phyloP scores from a whole-genome alignment of 192 early-diverging fungal species.

The Lobosporangium transversale region DNA sequence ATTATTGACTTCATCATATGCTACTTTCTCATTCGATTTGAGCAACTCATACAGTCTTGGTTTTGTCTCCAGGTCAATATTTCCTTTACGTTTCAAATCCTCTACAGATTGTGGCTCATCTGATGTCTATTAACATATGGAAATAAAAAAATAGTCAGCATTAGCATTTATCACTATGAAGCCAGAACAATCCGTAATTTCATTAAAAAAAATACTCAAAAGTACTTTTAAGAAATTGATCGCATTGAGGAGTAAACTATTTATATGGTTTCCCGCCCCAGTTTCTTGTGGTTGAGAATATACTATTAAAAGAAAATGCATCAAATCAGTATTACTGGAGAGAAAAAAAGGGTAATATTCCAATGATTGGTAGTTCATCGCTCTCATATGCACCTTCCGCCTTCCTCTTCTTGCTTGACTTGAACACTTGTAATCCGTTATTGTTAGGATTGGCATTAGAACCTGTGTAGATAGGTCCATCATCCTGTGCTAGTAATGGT shows the following conservation, averaged over 20 bases:
- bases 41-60: constrained; percentile 65
- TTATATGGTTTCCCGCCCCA: constrained; percentile 61
- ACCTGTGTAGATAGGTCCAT: constrained; percentile 19
- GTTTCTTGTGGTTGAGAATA: constrained; percentile 69
- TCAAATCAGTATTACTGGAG: not conserved
- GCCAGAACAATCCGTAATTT: not conserved
- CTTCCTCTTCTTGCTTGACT: constrained; percentile 42
- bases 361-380: not conserved
- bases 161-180: not conserved
- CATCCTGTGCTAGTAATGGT: constrained; percentile 17
- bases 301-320: constrained; percentile 40
- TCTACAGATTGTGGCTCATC: constrained; percentile 69
- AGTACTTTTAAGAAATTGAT: constrained; percentile 66
- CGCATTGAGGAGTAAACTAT: constrained; percentile 64
- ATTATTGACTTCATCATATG: constrained; percentile 60
- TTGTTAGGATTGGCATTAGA: constrained; percentile 52
- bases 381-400: constrained; percentile 22
- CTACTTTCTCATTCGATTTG: constrained; percentile 71
- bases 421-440: constrained; percentile 39
- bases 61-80: constrained; percentile 66
- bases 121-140: constrained; percentile 42
- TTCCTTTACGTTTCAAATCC: constrained; percentile 63
- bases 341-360: no score
- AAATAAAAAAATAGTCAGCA: not conserved
- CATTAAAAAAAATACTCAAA: not conserved